These are phyloP conservation scores for Protomyces pachydermus DNA, from an alignment of 1,139 yeast genomes.

Conservation along the genomic window DNA sequence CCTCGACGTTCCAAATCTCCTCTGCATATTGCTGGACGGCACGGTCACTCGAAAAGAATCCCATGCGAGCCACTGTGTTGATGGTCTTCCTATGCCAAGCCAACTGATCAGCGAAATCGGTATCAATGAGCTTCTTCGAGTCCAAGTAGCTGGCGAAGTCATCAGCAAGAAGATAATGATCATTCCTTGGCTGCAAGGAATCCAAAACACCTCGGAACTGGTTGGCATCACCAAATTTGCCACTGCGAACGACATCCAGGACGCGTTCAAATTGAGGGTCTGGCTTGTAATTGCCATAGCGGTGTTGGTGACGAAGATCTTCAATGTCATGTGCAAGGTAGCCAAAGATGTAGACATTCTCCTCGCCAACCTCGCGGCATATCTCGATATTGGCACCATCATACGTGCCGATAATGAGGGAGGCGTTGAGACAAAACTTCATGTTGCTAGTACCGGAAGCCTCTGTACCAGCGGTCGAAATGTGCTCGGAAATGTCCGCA, in stretches of 20 bases:
- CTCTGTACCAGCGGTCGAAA: conserved; percentile 97
- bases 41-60: conserved; percentile 72
- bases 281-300: conserved; percentile 44
- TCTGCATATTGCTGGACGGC: conserved; percentile 92
- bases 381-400: conserved; percentile 98
- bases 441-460: conserved; percentile 94
- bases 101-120: conserved; percentile 60
- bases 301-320: conserved; percentile 71
- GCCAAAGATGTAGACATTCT: conserved; percentile 86
- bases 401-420: conserved; percentile 88
- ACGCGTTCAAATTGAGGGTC: conserved; percentile 58
- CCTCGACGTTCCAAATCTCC: conserved; percentile 78
- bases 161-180: conserved; percentile 78
- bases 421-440: conserved; percentile 94
- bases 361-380: conserved; percentile 89
- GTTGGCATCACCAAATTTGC: conserved; percentile 64
- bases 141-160: conserved; percentile 83
- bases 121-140: conserved; percentile 71
- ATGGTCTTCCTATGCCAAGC: conserved; percentile 75
- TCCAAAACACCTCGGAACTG: conserved; percentile 68
- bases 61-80: conserved; percentile 83
- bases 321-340: conserved; percentile 86
- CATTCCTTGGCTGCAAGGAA: conserved; percentile 58
- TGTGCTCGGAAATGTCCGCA: conserved; percentile 85
- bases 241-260: conserved; percentile 38